Conservation (phyloP, 2,329 filamentous ascomycete genomes). For the Epichloe gansuensis region DNA sequence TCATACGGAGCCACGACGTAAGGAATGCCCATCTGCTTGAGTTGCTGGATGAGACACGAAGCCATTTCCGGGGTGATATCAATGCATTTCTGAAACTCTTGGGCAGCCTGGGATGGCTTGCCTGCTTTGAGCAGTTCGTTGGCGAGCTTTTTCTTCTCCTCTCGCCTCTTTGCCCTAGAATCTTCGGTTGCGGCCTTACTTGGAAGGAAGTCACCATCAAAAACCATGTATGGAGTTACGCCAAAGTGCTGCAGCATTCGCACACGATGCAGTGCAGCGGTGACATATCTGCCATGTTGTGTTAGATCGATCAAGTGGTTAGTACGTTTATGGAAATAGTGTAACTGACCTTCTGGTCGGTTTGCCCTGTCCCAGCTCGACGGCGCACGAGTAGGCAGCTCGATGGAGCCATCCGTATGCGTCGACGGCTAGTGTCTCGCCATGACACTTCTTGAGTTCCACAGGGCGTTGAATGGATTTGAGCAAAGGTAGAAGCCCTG, state of each 20-base stretch:
- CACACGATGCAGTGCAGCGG: constrained; percentile 81
- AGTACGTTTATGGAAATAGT: constrained; percentile 5
- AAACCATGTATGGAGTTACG: constrained; percentile 87
- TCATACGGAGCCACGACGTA: constrained; percentile 96
- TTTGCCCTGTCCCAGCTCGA: constrained; percentile 79
- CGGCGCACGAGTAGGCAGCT: constrained; percentile 78
- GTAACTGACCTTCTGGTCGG: constrained; percentile 67
- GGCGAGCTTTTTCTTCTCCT: constrained; percentile 64
- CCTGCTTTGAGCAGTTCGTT: constrained; percentile 72
- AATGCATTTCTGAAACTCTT: constrained; percentile 86
- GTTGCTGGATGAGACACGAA: constrained; percentile 75
- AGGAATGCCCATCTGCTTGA: constrained; percentile 67
- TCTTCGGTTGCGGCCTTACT: constrained; percentile 85
- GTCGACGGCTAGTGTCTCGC: constrained; percentile 86
- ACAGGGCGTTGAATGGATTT: constrained; percentile 92
- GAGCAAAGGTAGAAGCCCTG: constrained; percentile 72
- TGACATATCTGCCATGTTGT: constrained; percentile 55
- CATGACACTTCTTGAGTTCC: constrained; percentile 74
- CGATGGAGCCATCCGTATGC: constrained; percentile 98
- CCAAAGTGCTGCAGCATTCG: constrained; percentile 91
- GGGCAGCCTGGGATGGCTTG: constrained; percentile 65
- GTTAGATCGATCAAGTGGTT: not conserved
- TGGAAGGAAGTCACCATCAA: constrained; percentile 89
- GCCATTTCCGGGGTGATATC: constrained; percentile 97
- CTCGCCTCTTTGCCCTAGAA: constrained; percentile 60